Percentiles rank a stretch among this genome's conserved stretches.
These are phyloP conservation scores for Candida tibetensis DNA, from an alignment of 805 yeast species.

Conservation along the genomic window DNA sequence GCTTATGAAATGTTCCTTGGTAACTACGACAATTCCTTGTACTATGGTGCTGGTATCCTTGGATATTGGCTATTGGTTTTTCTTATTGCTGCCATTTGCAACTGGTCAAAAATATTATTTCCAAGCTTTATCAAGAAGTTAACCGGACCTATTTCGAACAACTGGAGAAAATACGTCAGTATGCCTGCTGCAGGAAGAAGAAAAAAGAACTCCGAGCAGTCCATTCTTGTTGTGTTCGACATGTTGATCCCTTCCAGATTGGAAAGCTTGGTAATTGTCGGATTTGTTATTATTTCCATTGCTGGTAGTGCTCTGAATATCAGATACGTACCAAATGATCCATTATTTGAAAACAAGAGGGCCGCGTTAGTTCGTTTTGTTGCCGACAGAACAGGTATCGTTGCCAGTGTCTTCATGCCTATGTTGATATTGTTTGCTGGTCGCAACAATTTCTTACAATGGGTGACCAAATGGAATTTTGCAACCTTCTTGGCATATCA, in stretches of 20 bases:
- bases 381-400: conserved; percentile 54
- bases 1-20: conserved; percentile 19
- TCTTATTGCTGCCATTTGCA: conserved; percentile 7
- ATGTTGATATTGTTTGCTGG: conserved; percentile 21
- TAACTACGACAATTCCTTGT: conserved; percentile 22
- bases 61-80: conserved; percentile 20
- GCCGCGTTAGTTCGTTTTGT: conserved; percentile 22
- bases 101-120: conserved; percentile 15
- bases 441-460: conserved; percentile 19
- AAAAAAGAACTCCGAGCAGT: conserved; percentile 19
- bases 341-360: conserved; percentile 10
- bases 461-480: conserved; percentile 13
- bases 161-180: conserved; percentile 14
- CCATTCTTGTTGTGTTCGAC: conserved; percentile 16
- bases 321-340: conserved; percentile 12
- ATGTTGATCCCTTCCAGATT: conserved; percentile 35
- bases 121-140: conserved; percentile 33
- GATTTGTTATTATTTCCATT: conserved; percentile 19
- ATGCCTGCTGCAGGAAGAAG: conserved; percentile 22
- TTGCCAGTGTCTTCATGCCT: conserved; percentile 33
- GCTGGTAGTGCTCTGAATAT: conserved; percentile 9
- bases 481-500: conserved; percentile 19
- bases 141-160: conserved; percentile 22
- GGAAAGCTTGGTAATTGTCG: conserved; percentile 29
- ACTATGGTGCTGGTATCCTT: conserved; percentile 23